Conservation (phyloP, 805 yeast genomes). For the Monosporozyma siamensis region DNA sequence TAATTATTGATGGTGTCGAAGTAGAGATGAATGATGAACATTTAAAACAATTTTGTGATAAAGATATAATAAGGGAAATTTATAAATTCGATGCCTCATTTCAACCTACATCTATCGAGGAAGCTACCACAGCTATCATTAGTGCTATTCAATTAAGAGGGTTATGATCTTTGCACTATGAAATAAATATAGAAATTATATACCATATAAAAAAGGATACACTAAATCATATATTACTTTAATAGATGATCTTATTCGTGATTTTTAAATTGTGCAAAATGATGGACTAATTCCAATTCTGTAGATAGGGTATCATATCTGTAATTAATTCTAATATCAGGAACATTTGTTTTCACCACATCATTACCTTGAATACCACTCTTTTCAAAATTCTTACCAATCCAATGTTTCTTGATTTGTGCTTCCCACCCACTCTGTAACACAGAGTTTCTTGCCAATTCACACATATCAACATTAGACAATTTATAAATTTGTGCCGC, state of each 20-base stretch:
- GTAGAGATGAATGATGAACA: slow-evolving; percentile 29
- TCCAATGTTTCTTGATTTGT: slow-evolving; percentile 81
- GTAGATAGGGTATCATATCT: slow-evolving; percentile 71
- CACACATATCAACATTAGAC: slow-evolving; percentile 95
- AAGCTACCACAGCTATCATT: slow-evolving; percentile 36
- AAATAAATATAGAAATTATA: neutral
- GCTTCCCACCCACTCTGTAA: slow-evolving; percentile 91
- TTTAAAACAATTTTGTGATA: slow-evolving; percentile 27
- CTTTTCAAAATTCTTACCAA: slow-evolving; percentile 54
- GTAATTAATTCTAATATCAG: slow-evolving; percentile 75
- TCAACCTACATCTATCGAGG: slow-evolving; percentile 14
- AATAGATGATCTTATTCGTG: too few species aligned
- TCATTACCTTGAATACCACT: slow-evolving; percentile 76
- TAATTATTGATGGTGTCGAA: slow-evolving; percentile 30
- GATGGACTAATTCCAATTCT: slow-evolving; percentile 58
- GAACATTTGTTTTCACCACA: slow-evolving; percentile 91
- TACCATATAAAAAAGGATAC: neutral
- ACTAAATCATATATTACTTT: neutral
- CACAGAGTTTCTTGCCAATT: slow-evolving; percentile 87
- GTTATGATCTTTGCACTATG: slow-evolving; percentile 5
- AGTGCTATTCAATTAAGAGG: slow-evolving; percentile 45
- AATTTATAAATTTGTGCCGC: slow-evolving; percentile 96
- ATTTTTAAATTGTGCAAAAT: slow-evolving; percentile 36
- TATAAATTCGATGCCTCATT: slow-evolving; percentile 22
- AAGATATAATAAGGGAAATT: slow-evolving; percentile 29